Evolutionary conservation across 73 alveolate species (phyloP).

Genomic region (Tetrahymena malaccensis): DNA sequence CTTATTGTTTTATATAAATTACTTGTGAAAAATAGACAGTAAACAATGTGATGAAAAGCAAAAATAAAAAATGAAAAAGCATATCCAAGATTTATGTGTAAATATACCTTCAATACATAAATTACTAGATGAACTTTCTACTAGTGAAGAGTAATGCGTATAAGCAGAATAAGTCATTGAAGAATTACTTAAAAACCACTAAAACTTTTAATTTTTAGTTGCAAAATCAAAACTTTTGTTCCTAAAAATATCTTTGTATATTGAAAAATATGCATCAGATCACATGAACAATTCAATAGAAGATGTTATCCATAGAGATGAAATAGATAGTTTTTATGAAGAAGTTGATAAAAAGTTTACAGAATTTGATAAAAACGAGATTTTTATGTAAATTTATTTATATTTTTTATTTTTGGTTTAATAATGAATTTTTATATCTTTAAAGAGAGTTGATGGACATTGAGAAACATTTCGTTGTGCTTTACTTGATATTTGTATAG

Average conservation of each 20-base stretch:
- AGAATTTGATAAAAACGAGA: neutral
- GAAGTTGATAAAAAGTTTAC: neutral
- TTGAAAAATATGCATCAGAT: neutral
- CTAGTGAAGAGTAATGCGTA: neutral
- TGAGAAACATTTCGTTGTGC: neutral
- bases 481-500: neutral
- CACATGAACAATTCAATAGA: neutral
- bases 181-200: neutral
- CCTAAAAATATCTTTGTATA: neutral
- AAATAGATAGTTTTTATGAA: neutral
- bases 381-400: neutral
- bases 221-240: neutral
- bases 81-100: neutral
- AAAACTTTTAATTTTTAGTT: neutral
- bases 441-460: neutral
- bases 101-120: neutral
- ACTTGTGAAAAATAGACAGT: neutral
- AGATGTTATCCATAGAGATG: neutral
- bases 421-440: neutral
- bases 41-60: neutral
- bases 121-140: neutral
- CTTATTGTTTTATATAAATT: neutral
- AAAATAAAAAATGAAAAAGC: neutral
- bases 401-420: neutral
- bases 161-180: neutral